Evolutionary conservation across 306 rosid genomes (phyloP).

Genomic region (Dryas drummondii): DNA sequence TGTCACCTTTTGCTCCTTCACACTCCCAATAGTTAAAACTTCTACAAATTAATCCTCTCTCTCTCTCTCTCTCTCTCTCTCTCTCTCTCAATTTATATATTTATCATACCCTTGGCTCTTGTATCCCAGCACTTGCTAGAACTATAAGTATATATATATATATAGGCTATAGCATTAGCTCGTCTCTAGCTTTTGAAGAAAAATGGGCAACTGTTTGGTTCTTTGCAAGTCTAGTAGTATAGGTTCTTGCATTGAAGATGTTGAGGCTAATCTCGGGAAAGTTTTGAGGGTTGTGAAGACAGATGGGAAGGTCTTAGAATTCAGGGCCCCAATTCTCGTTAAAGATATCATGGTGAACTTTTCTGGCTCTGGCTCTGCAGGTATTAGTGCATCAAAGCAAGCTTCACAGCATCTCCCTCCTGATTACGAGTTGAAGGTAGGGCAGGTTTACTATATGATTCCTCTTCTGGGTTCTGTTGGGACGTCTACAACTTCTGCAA

Average conservation of each 20-base stretch:
- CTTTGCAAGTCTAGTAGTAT: constrained; percentile 24
- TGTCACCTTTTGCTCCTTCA: constrained; percentile 28
- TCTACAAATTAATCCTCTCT: constrained; percentile 16
- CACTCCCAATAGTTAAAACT: constrained; percentile 3
- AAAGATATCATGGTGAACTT: constrained; percentile 48
- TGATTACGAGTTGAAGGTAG: constrained; percentile 47
- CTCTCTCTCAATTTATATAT: background rate
- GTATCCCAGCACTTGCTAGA: background rate
- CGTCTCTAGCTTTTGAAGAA: background rate
- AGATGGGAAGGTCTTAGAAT: constrained; percentile 56
- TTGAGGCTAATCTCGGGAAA: constrained; percentile 20
- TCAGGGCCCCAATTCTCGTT: constrained; percentile 43
- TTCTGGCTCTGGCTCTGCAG: constrained; percentile 11
- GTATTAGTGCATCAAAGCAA: constrained; percentile 43
- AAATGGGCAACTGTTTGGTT: constrained; percentile 65
- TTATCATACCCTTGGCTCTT: background rate
- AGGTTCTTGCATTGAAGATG: constrained; percentile 15
- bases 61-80: constrained; percentile 25
- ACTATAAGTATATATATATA: background rate
- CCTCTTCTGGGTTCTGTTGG: constrained; percentile 24
- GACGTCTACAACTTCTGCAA: constrained; percentile 2
- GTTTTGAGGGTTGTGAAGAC: constrained; percentile 47
- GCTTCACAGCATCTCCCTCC: constrained; percentile 40
- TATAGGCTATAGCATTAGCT: no score
- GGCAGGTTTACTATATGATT: constrained; percentile 56